phyloP scores from a whole-genome alignment of 352 stramenopile genomes.

The Phytopythium aichiense region DNA sequence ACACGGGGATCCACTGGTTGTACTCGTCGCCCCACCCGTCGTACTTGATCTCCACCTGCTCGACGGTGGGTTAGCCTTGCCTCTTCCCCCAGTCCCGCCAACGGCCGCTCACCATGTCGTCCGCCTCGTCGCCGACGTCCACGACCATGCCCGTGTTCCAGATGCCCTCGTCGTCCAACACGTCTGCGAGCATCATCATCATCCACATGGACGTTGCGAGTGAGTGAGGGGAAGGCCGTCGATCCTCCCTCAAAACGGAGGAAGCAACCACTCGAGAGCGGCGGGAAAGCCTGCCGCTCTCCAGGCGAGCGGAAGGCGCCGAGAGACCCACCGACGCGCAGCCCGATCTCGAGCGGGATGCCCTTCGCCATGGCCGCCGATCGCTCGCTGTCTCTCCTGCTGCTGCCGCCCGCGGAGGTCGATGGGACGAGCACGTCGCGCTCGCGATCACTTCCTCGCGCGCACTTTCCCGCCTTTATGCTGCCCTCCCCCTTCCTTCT shows the following conservation, averaged over 20 bases:
- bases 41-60: slow-evolving; percentile 78
- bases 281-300: too few relatives aligned
- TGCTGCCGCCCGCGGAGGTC: not conserved
- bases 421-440: not conserved
- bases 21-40: slow-evolving; percentile 79
- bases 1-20: slow-evolving; percentile 68
- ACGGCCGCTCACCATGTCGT: slow-evolving; percentile 32
- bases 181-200: slow-evolving; percentile 25
- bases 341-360: slow-evolving; percentile 60
- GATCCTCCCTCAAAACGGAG: too few relatives aligned
- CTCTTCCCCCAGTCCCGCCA: not conserved
- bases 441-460: not conserved
- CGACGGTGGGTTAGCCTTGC: not conserved
- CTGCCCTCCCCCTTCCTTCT: not conserved
- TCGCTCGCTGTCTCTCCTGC: not conserved
- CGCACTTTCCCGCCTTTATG: not conserved
- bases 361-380: slow-evolving; percentile 23
- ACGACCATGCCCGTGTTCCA: slow-evolving; percentile 77
- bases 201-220: not conserved
- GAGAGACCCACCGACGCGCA: slow-evolving; percentile 55
- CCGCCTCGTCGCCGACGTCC: slow-evolving; percentile 58
- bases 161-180: slow-evolving; percentile 79
- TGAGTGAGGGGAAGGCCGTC: not conserved
- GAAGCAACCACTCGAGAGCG: too few relatives aligned
- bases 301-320: too few relatives aligned